Evolutionary conservation across 2,329 filamentous ascomycete species (phyloP).

Genomic region (Aspergillus cejpii): DNA sequence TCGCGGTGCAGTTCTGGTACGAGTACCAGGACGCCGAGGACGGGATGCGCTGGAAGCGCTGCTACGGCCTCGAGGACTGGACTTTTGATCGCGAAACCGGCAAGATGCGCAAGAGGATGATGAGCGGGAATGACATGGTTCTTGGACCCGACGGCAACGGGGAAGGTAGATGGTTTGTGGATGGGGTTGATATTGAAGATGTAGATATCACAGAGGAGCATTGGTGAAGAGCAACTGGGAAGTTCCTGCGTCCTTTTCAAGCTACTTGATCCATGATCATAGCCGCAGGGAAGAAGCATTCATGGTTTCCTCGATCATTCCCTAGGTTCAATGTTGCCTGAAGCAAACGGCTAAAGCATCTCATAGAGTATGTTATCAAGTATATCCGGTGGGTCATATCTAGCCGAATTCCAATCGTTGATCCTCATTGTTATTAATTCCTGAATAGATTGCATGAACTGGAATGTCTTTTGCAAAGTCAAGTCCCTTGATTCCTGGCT

Average conservation of each 20-base stretch:
- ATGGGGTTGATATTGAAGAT: conserved; percentile 39
- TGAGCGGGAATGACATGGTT: conserved; percentile 44
- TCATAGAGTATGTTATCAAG: no score
- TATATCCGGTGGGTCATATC: no score
- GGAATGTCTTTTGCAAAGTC: background rate
- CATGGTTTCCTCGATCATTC: background rate
- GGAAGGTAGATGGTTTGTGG: conserved; percentile 42
- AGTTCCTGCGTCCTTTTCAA: background rate
- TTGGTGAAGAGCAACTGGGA: conserved; percentile 22
- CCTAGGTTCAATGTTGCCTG: no score
- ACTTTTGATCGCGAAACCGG: conserved; percentile 41
- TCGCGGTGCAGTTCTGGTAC: conserved; percentile 89
- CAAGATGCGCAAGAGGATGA: conserved; percentile 45
- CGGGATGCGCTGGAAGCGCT: conserved; percentile 69
- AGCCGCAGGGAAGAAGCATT: background rate
- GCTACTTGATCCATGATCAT: background rate
- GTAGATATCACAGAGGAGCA: conserved; percentile 32
- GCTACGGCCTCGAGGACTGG: conserved; percentile 63
- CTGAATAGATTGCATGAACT: background rate
- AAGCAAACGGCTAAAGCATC: no score
- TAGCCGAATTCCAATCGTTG: background rate
- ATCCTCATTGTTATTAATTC: background rate
- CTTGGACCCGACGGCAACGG: conserved; percentile 39
- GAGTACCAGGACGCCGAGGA: conserved; percentile 64
- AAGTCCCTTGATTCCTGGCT: background rate